Evolutionary conservation across 352 stramenopile species (phyloP), one percentile per base, ranked within the genome.

Genomic region (Plasmopara halstedii): DNA sequence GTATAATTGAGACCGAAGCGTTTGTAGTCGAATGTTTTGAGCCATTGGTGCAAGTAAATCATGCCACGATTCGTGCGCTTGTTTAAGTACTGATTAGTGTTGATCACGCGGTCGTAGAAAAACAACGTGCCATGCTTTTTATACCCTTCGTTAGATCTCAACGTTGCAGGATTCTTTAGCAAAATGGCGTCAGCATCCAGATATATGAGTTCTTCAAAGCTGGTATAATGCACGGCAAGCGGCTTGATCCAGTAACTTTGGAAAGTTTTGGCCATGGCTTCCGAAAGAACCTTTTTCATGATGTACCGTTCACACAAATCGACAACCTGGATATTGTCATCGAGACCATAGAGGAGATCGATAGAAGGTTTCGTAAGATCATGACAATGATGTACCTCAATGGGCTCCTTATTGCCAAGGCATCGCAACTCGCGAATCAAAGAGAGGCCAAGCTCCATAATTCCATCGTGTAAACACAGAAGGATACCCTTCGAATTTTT

Each of bases 371-470:
- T 53, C 1, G 59, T 75, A 20, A 81, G 41, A 19, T 81, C 68
- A 17, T 56, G 47, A 51, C 71, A 83, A 17, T 75, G 67, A 32
- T 81, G 65, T n/a, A 81, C 53, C 32, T 83, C 65, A n/a, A 83
- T 72, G 2, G 64, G 43, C 35, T 80, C 63, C 0, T 44, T 57
- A 44, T 77, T 80, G 21, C 67, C 67, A 11, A 78, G 42, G 13
- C 68, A 76, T 8, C 69, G 69, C 32, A 81, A 46, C 34, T 83
- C 68, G 8, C 58, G 58, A 33, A 77, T 79, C 32, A 81, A 38
- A 40, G 66, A 76, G 25, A 76, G 50, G 10, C 66, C 69, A 18
- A 83, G 51, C 5, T 66, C 46, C 21, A 67, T 37, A 19, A 79
- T 65, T 14, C 48, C 49, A 38, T 81, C 51, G 48, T 80, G 64